Conservation (phyloP, 768 basidiomycete genomes). For the Tulasnella calospora region DNA sequence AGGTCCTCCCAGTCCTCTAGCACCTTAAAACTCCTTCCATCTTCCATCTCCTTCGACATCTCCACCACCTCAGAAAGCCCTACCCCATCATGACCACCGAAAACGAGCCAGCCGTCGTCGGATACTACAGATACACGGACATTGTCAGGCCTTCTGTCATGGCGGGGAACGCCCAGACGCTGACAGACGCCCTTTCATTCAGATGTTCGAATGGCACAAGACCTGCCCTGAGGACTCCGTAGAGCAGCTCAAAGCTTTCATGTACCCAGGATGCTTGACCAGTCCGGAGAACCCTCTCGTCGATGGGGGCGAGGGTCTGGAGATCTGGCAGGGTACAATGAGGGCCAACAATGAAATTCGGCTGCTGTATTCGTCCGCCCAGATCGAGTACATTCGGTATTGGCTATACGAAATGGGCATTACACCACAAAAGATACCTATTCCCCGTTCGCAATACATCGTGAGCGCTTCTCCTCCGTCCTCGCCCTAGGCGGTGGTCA, state of each 20-base stretch:
- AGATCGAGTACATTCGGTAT: constrained; percentile 80
- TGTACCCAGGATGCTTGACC: constrained; percentile 65
- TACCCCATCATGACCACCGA: not conserved
- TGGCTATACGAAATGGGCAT: constrained; percentile 73
- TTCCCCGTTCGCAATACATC: constrained; percentile 76
- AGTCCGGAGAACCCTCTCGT: constrained; percentile 67
- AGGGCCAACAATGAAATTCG: constrained; percentile 61
- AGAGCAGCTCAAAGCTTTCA: constrained; percentile 57
- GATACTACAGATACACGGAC: constrained; percentile 61
- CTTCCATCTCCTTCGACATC: constrained; percentile 11
- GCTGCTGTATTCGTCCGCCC: constrained; percentile 75
- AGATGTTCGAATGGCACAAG: constrained; percentile 34
- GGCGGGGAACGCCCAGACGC: not conserved
- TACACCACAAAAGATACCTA: constrained; percentile 57
- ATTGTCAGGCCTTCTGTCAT: constrained; percentile 38
- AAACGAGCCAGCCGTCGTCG: constrained; percentile 15
- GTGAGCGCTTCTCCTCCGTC: not conserved
- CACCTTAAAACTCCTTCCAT: not conserved
- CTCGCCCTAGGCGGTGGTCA: not conserved
- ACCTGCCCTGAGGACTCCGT: constrained; percentile 53
- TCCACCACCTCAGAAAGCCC: not conserved
- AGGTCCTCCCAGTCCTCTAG: not conserved
- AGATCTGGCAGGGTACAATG: constrained; percentile 61
- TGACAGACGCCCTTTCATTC: not conserved
- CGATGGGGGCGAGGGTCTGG: constrained; percentile 59